These are phyloP conservation scores for Xenosphaeropsis pyriputrescens DNA, from an alignment of 2,329 filamentous ascomycete genomes.

Conservation along the genomic window DNA sequence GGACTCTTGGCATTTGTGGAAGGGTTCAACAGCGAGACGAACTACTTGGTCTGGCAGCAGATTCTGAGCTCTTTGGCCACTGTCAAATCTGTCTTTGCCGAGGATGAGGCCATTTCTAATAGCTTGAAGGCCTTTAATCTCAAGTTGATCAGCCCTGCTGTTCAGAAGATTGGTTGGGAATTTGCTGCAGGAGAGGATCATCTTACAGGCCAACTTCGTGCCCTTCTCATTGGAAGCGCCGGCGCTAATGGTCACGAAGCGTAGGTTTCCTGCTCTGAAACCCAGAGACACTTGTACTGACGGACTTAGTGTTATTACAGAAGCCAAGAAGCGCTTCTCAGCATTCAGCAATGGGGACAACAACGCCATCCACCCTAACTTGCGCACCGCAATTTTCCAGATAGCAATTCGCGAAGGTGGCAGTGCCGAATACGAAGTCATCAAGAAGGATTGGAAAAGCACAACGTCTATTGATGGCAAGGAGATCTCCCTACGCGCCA, in stretches of 20 bases:
- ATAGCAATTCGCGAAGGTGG: conserved; percentile 58
- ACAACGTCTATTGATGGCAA: conserved; percentile 84
- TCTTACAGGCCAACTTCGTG: conserved; percentile 67
- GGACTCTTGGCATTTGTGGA: conserved; percentile 73
- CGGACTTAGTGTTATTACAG: conserved; percentile 42
- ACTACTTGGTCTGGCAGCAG: conserved; percentile 82
- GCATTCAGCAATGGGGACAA: conserved; percentile 58
- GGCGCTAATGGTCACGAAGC: conserved; percentile 61
- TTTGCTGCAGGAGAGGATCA: conserved; percentile 67
- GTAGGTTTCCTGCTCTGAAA: conserved; percentile 29
- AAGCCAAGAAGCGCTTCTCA: conserved; percentile 67
- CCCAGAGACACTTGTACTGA: conserved; percentile 5
- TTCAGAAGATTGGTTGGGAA: conserved; percentile 75
- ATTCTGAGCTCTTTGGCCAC: conserved; percentile 62
- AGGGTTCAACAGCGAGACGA: conserved; percentile 67
- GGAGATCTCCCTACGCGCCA: conserved; percentile 64
- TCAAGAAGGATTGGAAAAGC: conserved; percentile 74
- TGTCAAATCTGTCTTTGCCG: conserved; percentile 74
- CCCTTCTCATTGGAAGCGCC: conserved; percentile 63
- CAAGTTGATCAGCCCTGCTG: conserved; percentile 59
- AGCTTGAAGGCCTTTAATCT: conserved; percentile 68
- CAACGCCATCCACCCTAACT: conserved; percentile 62
- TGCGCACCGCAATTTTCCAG: conserved; percentile 69
- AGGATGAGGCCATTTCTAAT: conserved; percentile 55
- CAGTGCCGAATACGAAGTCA: conserved; percentile 51